Base-by-base conservation (phyloP, 2,329 filamentous ascomycete species). In the Fusarium vanettenii region DNA sequence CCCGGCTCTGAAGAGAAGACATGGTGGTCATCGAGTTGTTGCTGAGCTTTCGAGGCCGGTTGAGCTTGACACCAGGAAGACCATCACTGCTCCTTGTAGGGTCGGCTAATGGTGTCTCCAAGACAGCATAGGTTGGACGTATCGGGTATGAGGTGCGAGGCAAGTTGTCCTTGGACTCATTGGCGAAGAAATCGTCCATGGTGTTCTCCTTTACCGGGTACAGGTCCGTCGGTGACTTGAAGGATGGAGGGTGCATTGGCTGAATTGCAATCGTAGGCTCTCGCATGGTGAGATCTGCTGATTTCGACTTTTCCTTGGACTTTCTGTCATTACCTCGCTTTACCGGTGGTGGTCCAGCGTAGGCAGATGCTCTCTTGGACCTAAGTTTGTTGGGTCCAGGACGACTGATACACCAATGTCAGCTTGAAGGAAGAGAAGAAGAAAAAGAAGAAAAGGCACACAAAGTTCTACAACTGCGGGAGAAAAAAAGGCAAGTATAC, bases 41-140 rank as follows among this genome's bases (percentile, higher is more conserved):
- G 50, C 83, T 83, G 5, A 85, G 79, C 69, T 82, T 83, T 64
- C 81, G 79, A 13, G 84, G 83, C 6, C 82, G 78, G 74, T 84
- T 85, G 37, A 84, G 78, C 25, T 74, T 67, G 10, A 64, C 50
- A 2, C 76, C 14, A 68, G 77, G 39, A 60, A 74, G 41, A 35
- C 67, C 63, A 50, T 81, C 80, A 16, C 50, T 62, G 6, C 71
- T 67, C 66, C 64, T 75, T 25, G 71, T 71, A 25, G 76, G 71
- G 37, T 77, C 71, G 29, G 72, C 69, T 5, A 72, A 62, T 25
- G 79, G 68, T 8, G 77, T 80, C 64, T 83, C 81, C 27, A 81
- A 74, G 31, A 79, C 81, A 8, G 81, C 74, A 73, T 82, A 83
- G 56, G 78, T 79, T 52, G 81, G 76, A 66, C 81, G 80, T 43